Evolutionary conservation across 805 yeast species (phyloP).

Genomic region (Saccharomycopsis babjevae): DNA sequence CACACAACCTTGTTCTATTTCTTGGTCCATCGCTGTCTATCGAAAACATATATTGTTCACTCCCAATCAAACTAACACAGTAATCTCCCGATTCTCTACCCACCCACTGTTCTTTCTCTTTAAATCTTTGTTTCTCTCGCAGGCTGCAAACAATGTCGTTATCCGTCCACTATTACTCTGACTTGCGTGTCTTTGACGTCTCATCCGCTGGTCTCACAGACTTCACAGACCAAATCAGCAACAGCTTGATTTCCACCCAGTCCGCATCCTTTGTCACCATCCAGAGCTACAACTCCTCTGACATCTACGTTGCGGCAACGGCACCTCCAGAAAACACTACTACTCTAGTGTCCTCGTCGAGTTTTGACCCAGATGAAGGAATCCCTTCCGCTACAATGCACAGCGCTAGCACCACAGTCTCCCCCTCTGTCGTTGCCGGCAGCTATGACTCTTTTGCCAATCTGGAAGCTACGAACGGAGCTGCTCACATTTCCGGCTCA

Average conservation of each 20-base stretch:
- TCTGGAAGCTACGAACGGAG: background rate
- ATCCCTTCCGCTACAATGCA: background rate
- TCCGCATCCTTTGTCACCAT: conserved; percentile 14
- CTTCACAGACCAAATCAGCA: conserved; percentile 8
- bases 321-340: conserved; percentile 17
- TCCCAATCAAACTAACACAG: too few species aligned
- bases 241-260: background rate
- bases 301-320: conserved; percentile 16
- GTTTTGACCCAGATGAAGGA: conserved; percentile 7
- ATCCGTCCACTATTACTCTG: conserved; percentile 12
- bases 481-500: background rate
- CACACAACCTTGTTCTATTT: too few species aligned
- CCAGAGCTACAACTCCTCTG: background rate
- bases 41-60: too few species aligned
- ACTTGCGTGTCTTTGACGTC: conserved; percentile 18
- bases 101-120: too few species aligned
- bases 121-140: background rate
- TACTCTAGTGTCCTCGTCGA: background rate
- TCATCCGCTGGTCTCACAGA: conserved; percentile 14
- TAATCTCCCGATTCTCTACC: too few species aligned
- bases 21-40: too few species aligned
- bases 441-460: background rate
- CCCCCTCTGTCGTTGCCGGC: background rate
- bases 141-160: background rate
- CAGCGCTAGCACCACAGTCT: background rate